Base-by-base conservation (phyloP, 2,329 filamentous ascomycete genomes). In the Diaporthe aspalathi region DNA sequence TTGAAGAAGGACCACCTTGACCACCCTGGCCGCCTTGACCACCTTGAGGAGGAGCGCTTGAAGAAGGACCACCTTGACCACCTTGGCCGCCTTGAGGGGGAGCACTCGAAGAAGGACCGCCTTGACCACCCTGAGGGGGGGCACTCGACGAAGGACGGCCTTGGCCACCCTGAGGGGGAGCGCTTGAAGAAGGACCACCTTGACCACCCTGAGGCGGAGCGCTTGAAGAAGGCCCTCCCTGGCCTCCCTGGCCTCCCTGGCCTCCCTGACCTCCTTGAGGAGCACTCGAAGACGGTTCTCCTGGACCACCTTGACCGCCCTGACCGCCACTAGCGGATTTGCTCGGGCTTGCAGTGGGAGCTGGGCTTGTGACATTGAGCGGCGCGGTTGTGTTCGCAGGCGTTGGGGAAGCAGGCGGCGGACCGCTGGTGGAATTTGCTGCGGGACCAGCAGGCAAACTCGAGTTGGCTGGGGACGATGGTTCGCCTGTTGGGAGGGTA, bases 341-440 rank as follows among this genome's bases (percentile, higher is more conserved):
- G 47, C 56, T 62, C 20, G 40, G 14, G n/a, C 57, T 60, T 8
- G 69, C 9, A 8, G 65, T 67, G 27, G 72, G 66, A 24, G 70
- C 57, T n/a, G 70, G 57, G 35, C 60, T 65, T 12, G 65, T 71
- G 40, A 29, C 38, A 9, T 73, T 73, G 22, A 43, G n/a, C 22
- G 65, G 35, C 27, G 68, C 24, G 54, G 54, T 72, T n/a, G 68
- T 53, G 54, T 70, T 72, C 24, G 43, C 45, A 1, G 71, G 32
- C n/a, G 69, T 57, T 27, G 24, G 45, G 49, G 72, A 50, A 20
- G 57, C 29, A 12, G 67, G 43, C 35, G 60, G 24, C 14, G 45
- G 32, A 3, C 53, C 24, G 7, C 67, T 50, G 50, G 72, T 73
- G 47, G 47, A 40, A 65, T 73, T 73, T 49, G 65, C 65, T 20